Evolutionary conservation across 768 basidiomycete species (phyloP), one percentile per base, ranked within the genome.

Genomic region (Kondoa malvinella): DNA sequence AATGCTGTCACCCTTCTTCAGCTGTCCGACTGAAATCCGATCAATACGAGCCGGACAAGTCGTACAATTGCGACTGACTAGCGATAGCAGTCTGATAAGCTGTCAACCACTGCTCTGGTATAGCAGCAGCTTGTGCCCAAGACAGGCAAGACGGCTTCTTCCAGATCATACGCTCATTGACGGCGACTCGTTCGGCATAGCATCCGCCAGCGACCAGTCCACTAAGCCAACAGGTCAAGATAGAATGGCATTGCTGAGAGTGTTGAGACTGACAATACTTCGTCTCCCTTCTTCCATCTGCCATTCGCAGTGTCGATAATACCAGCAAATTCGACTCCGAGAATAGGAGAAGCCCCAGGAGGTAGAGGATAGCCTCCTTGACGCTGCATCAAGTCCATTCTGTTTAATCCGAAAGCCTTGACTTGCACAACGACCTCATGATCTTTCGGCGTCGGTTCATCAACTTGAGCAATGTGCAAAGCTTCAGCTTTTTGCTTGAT

Each of bases 41-140:
- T 83, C 85, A 73, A n/a, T n/a, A n/a, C n/a, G 80, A 85, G 2
- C 85, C 85, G 83, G 33, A 16, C 16, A 21, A 57, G 66, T 29
- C 32, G 66, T 26, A 65, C 29, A 57, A 57, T 66, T 8, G 21
- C 8, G 12, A 50, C 40, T 50, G 12, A 50, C 40, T 8, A 27
- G 63, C 26, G 61, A 26, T 60, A 27, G 66, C 67, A 27, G n/a
- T 33, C 56, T 67, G 71, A 79, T 71, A 71, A 85, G 90, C 90
- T 66, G 92, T 95, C 67, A 95, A 78, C 78, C 86, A 92, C 69
- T 83, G 85, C 78, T 97, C 92, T 0, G 89, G 88, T 56, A 95
- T 84, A 72, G 1, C 86, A 16, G 92, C 90, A 8, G 89, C 90
- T 74, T 95, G 85, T 0, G 79, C 81, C 87, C 87, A 94, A 32